Evolutionary conservation across 208 protist genomes (phyloP), one percentile per base, ranked within the genome.

Genomic region (Acanthamoeba sp.): DNA sequence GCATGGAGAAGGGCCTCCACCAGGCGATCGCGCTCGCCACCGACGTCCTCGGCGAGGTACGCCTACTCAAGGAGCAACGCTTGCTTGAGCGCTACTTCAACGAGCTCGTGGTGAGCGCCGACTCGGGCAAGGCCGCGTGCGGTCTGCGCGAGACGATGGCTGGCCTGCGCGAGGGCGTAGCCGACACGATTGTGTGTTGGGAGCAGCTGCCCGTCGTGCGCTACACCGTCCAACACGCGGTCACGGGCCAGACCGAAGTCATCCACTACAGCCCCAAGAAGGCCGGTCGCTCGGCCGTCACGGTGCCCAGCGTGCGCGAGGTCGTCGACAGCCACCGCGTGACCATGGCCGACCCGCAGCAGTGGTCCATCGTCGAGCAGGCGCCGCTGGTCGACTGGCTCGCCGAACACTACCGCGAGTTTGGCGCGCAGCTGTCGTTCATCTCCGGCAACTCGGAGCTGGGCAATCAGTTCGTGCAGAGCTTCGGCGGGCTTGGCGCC

Each of bases 1-100:
- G 57, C 36, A 91, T 91, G 85, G 55, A 71, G 38, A 91, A 91
- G 55, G 85, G 85, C 45, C 57, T 91, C n/a, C 57, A 64, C 62
- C 57, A 91, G 85, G 85, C 85, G 10, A 91, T 91, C 85, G 62
- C 36, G 27, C 55, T 73, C 24, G 16, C 57, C 55, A 42, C 85
- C 34, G 85, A 91, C 55, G 85, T 91, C 5, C 45, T 91, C 22
- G 85, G 57, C 38, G 57, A 64, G n/a, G 85, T 52, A 6, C 57
- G 40, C 10, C 85, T 91, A 52, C 57, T 91, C 55, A 91, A 91
- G 85, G 55, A 91, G 36, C 85, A 91, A 34, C 32, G 42, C 55
- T 29, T 91, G 50, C 85, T 91, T 22, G 55, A 91, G 85, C 32
- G 62, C 38, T 91, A 73, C 85, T 91, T 91, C 34, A 27, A 66